Conservation (phyloP, 805 yeast genomes). For the Geotrichum ghanense region DNA sequence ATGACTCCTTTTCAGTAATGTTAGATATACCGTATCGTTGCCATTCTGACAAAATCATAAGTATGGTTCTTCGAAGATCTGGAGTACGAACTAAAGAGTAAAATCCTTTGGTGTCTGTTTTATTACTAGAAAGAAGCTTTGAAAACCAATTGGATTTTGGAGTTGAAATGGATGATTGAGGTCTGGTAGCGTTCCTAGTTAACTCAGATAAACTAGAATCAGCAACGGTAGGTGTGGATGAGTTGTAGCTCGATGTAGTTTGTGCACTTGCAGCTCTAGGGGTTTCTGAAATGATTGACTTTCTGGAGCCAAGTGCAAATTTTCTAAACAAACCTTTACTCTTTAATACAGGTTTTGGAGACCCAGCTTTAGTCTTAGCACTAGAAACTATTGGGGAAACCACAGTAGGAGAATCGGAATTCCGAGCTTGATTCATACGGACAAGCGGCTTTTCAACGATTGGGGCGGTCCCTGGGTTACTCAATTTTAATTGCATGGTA, state of each 20-base stretch:
- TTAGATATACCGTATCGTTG: conserved; percentile 26
- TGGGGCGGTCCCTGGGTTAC: neutral
- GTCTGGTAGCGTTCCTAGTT: neutral
- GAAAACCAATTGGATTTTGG: conserved; percentile 3
- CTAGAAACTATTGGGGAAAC: neutral
- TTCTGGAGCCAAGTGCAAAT: conserved; percentile 1
- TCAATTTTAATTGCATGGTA: neutral
- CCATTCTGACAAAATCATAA: conserved; percentile 26
- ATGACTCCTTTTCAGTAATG: conserved; percentile 17
- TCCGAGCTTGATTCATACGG: neutral
- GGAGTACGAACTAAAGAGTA: conserved; percentile 18
- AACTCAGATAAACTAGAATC: neutral
- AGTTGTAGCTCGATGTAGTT: neutral
- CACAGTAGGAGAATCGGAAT: neutral
- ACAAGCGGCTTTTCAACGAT: neutral
- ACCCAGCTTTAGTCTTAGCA: neutral
- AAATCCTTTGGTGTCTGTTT: conserved; percentile 15
- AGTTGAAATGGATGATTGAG: neutral
- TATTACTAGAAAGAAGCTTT: conserved; percentile 3
- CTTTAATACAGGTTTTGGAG: neutral
- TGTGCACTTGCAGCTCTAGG: neutral
- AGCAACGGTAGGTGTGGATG: neutral
- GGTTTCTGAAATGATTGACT: neutral
- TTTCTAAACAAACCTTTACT: conserved; percentile 1
- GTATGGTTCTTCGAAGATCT: conserved; percentile 21